A percentile compares a stretch with the other conserved stretches of the same genome.
Conservation (phyloP, 1,284 basidiomycete genomes). For the Pseudozyma sp. region DNA sequence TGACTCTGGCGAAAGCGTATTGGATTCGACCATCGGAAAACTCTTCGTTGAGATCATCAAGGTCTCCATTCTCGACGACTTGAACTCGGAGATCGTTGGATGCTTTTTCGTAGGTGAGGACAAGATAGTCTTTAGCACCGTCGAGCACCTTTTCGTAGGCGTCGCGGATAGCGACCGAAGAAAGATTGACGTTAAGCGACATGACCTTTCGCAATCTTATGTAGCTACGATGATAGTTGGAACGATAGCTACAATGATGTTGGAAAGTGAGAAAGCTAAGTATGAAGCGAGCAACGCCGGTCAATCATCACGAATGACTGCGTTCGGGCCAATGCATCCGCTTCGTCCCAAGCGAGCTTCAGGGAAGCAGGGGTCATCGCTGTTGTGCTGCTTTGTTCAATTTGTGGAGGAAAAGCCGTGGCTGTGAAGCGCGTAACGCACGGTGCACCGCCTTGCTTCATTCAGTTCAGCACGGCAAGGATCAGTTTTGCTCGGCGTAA, state of each 20-base stretch:
- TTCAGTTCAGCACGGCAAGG: no score
- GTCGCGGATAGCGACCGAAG: constrained; percentile 74
- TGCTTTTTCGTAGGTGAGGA: constrained; percentile 86
- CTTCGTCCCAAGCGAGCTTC: background rate
- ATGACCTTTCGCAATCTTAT: constrained; percentile 28
- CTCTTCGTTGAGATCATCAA: constrained; percentile 92
- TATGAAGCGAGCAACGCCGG: background rate
- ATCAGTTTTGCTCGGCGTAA: background rate
- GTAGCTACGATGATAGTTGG: background rate
- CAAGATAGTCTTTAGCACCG: constrained; percentile 81
- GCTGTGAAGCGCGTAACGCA: constrained; percentile 27
- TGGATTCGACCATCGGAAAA: constrained; percentile 95
- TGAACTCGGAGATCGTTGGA: constrained; percentile 92
- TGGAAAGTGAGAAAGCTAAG: background rate
- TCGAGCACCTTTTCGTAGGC: constrained; percentile 67
- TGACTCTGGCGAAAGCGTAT: constrained; percentile 90
- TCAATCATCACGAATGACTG: background rate
- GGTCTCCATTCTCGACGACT: constrained; percentile 74
- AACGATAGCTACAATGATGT: background rate
- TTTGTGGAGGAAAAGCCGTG: constrained; percentile 21
- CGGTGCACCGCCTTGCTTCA: constrained; percentile 5
- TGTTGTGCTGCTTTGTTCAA: background rate
- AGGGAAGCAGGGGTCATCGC: background rate
- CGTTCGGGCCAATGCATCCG: constrained; percentile 3
- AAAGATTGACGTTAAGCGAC: constrained; percentile 75